Evolutionary conservation across 2,329 filamentous ascomycete genomes (phyloP).

Genomic region (Neoascochyta sp.): DNA sequence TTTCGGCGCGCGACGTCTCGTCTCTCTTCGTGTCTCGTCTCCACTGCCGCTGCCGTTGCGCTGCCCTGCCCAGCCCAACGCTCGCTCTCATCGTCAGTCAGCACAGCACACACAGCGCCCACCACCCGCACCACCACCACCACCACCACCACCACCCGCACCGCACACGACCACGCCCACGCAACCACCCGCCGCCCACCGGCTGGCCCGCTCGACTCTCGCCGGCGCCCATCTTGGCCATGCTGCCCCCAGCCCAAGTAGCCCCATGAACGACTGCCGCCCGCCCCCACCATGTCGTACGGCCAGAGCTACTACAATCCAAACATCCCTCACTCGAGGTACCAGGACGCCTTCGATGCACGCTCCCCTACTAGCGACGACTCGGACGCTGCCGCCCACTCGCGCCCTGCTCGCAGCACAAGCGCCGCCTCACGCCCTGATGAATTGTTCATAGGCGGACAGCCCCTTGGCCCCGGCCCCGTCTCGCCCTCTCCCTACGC

Average conservation of each 20-base stretch:
- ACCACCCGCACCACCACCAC: too few relatives aligned
- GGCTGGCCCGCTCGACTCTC: too few relatives aligned
- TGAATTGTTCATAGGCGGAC: conserved; percentile 59
- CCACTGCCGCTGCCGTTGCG: too few relatives aligned
- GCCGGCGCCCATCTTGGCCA: too few relatives aligned
- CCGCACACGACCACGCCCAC: too few relatives aligned
- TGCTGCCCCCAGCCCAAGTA: conserved; percentile 31
- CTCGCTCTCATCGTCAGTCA: too few relatives aligned
- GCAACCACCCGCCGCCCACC: too few relatives aligned
- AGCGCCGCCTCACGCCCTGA: conserved; percentile 45
- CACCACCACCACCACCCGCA: too few relatives aligned
- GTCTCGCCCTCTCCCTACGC: conserved; percentile 28
- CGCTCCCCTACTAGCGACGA: conserved; percentile 71
- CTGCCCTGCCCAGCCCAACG: too few relatives aligned
- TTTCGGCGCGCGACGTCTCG: too few relatives aligned
- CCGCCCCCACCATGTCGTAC: conserved; percentile 50
- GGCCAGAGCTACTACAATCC: conserved; percentile 50
- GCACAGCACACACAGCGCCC: too few relatives aligned
- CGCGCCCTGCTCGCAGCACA: conserved; percentile 34
- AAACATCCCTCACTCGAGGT: conserved; percentile 42
- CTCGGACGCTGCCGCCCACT: conserved; percentile 61
- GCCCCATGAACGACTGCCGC: conserved; percentile 38
- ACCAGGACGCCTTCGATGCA: conserved; percentile 40
- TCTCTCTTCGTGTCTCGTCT: too few relatives aligned
- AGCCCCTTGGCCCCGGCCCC: conserved; percentile 30